phyloP scores from a whole-genome alignment of 2,329 filamentous ascomycete species.

The Chaetomiaceae sp. region DNA sequence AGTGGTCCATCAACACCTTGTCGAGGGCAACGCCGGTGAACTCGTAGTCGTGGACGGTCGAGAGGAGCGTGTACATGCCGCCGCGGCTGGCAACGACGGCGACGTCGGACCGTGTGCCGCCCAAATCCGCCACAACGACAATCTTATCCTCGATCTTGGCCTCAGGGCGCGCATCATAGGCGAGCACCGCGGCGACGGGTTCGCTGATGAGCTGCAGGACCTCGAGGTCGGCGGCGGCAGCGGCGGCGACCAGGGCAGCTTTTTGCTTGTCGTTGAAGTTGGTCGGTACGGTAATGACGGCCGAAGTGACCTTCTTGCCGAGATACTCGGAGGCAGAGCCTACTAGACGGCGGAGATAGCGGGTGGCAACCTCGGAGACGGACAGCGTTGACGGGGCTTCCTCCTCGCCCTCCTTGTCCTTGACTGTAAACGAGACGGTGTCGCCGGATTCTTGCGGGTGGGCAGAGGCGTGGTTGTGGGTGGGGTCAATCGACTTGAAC shows the following conservation, averaged over 20 bases:
- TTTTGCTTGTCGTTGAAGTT: conserved; percentile 89
- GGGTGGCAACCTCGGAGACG: conserved; percentile 76
- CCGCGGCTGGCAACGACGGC: conserved; percentile 85
- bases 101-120: conserved; percentile 88
- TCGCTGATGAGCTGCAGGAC: conserved; percentile 91
- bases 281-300: conserved; percentile 89
- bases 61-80: conserved; percentile 93
- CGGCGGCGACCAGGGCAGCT: conserved; percentile 70
- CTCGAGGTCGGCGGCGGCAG: conserved; percentile 77
- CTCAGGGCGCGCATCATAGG: conserved; percentile 83
- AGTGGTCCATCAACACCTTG: conserved; percentile 89
- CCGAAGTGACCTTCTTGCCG: conserved; percentile 89
- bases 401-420: conserved; percentile 66
- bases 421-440: conserved; percentile 74
- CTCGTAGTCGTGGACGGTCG: conserved; percentile 93
- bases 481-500: conserved; percentile 97
- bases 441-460: conserved; percentile 74
- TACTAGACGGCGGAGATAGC: conserved; percentile 78
- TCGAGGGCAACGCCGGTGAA: conserved; percentile 82
- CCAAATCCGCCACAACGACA: conserved; percentile 85
- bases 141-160: conserved; percentile 76
- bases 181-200: conserved; percentile 80
- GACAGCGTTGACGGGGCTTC: conserved; percentile 61
- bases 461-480: conserved; percentile 87
- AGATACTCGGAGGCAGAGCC: conserved; percentile 85